Conservation (phyloP, 1,284 basidiomycete genomes). For the Ceratobasidium sp. region DNA sequence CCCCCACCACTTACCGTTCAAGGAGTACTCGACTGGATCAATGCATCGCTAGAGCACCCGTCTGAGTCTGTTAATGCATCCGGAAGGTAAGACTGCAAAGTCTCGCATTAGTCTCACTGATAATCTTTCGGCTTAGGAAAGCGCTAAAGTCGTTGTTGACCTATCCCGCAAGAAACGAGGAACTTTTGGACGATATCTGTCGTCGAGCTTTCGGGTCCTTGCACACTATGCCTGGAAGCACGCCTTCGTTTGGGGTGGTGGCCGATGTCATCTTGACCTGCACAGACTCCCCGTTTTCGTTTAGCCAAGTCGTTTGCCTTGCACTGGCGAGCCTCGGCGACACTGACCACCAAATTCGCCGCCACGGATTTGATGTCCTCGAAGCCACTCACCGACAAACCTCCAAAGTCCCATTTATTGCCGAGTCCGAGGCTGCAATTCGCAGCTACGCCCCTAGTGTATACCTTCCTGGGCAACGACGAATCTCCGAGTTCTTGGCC, state of each 20-base stretch:
- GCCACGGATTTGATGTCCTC: conserved; percentile 81
- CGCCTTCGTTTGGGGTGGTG: conserved; percentile 80
- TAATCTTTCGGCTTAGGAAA: conserved; percentile 58
- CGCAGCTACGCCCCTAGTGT: conserved; percentile 76
- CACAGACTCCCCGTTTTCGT: conserved; percentile 67
- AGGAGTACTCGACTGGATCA: conserved; percentile 46
- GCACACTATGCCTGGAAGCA: conserved; percentile 60
- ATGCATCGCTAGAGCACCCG: conserved; percentile 36
- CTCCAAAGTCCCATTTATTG: conserved; percentile 18
- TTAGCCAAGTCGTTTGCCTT: conserved; percentile 80
- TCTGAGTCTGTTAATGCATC: conserved; percentile 35
- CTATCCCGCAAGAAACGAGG: conserved; percentile 63
- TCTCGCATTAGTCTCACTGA: conserved; percentile 22
- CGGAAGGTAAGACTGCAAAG: conserved; percentile 11
- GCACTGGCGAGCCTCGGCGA: conserved; percentile 88
- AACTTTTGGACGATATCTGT: conserved; percentile 74
- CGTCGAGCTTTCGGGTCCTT: conserved; percentile 73
- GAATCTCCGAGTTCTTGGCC: conserved; percentile 79
- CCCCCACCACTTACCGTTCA: conserved; percentile 19
- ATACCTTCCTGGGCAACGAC: conserved; percentile 80
- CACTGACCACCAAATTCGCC: conserved; percentile 68
- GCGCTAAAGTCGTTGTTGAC: conserved; percentile 76
- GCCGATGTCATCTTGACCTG: conserved; percentile 72
- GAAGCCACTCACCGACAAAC: conserved; percentile 57
- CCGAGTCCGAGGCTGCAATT: conserved; percentile 63